phyloP scores from a whole-genome alignment of 2,329 filamentous ascomycete species.

The Ceratocystiopsis minuta region DNA sequence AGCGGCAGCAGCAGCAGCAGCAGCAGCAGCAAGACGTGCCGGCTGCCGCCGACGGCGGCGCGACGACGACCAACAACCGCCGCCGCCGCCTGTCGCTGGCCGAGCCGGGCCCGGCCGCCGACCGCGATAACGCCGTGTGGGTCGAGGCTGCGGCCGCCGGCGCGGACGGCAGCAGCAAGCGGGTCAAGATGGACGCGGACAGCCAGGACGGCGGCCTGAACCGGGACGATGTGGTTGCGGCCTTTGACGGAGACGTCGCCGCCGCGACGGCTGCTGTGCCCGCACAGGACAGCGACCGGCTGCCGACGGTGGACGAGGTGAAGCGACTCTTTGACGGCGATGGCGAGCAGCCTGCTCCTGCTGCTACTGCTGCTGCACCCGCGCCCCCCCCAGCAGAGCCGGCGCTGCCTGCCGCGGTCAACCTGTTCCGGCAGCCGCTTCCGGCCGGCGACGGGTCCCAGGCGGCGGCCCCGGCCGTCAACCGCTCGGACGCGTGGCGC shows the following conservation, averaged over 20 bases:
- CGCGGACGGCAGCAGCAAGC: conserved; percentile 19
- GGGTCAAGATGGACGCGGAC: conserved; percentile 18
- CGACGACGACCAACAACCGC: conserved; percentile 2
- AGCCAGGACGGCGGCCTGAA: not conserved
- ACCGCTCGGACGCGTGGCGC: conserved; percentile 7
- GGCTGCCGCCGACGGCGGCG: not conserved
- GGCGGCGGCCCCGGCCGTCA: conserved; percentile 6
- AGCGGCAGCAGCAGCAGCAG: too few species aligned
- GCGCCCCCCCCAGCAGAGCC: not conserved
- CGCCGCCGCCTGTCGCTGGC: conserved; percentile 11
- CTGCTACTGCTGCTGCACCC: not conserved
- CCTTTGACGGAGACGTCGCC: not conserved
- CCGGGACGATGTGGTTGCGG: not conserved
- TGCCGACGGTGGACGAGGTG: too few species aligned
- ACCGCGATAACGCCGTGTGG: conserved; percentile 22
- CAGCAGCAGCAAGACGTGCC: not conserved
- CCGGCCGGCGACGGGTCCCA: too few species aligned
- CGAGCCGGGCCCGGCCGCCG: conserved; percentile 3
- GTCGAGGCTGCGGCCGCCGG: conserved; percentile 20
- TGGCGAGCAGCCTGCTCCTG: not conserved
- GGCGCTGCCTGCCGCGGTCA: too few species aligned
- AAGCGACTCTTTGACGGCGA: too few species aligned
- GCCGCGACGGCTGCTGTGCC: not conserved
- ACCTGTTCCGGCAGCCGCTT: too few species aligned
- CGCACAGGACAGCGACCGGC: not conserved